phyloP scores from a whole-genome alignment of 2,329 filamentous ascomycete genomes.

The Grosmannia huntii region DNA sequence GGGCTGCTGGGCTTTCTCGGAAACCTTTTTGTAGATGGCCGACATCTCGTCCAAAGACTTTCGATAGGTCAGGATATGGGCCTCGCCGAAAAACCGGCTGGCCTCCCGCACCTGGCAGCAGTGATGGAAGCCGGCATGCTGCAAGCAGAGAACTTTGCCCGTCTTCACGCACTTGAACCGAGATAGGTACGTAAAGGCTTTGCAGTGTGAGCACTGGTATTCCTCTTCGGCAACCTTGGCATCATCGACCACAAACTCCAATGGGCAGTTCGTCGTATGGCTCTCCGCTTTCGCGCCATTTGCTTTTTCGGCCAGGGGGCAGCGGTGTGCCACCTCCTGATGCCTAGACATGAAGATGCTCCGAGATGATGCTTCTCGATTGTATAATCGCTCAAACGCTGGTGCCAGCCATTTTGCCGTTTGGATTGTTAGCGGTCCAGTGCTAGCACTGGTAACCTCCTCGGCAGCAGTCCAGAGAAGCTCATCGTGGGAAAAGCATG shows the following conservation, averaged over 20 bases:
- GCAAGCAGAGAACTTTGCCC: slow-evolving; percentile 69
- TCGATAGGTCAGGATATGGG: slow-evolving; percentile 67
- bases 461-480: slow-evolving; percentile 81
- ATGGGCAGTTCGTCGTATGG: slow-evolving; percentile 29
- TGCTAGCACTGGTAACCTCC: slow-evolving; percentile 44
- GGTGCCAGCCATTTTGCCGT: slow-evolving; percentile 93
- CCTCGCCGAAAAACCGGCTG: slow-evolving; percentile 54
- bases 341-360: slow-evolving; percentile 53
- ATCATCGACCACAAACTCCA: slow-evolving; percentile 54
- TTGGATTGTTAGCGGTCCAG: slow-evolving; percentile 53
- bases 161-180: slow-evolving; percentile 75
- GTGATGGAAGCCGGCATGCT: slow-evolving; percentile 66
- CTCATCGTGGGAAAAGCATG: slow-evolving; percentile 96
- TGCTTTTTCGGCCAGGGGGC: slow-evolving; percentile 34
- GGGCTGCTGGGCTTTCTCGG: slow-evolving; percentile 75
- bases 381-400: slow-evolving; percentile 65
- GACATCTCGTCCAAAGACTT: slow-evolving; percentile 60
- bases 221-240: slow-evolving; percentile 78
- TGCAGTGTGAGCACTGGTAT: slow-evolving; percentile 84
- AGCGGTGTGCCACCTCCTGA: slow-evolving; percentile 34
- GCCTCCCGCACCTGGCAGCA: slow-evolving; percentile 62
- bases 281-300: slow-evolving; percentile 16
- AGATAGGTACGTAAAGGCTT: slow-evolving; percentile 81
- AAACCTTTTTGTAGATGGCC: slow-evolving; percentile 57
- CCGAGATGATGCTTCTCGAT: slow-evolving; percentile 58